phyloP scores from a whole-genome alignment of 1,139 yeast genomes.

The Geotrichum bryndzae region DNA sequence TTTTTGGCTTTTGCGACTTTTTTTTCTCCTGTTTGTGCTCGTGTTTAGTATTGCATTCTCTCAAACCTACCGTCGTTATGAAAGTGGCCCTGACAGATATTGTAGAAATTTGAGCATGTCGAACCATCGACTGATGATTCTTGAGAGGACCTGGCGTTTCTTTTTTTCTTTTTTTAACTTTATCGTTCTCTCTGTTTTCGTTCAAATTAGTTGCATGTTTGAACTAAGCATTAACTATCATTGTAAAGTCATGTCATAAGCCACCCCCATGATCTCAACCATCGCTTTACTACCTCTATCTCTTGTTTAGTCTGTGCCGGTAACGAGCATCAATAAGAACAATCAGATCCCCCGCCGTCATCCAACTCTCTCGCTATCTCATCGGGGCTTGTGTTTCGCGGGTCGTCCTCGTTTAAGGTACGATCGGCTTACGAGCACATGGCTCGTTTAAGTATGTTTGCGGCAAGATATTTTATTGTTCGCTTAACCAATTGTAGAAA shows the following conservation, averaged over 20 bases:
- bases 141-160: background rate
- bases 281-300: background rate
- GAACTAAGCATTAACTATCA: too few species aligned
- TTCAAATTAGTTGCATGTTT: too few species aligned
- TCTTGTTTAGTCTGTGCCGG: background rate
- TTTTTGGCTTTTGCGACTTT: background rate
- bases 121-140: background rate
- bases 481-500: too few species aligned
- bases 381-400: background rate
- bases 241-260: too few species aligned
- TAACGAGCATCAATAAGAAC: background rate
- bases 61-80: background rate
- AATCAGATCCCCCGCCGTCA: background rate
- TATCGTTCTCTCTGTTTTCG: too few species aligned
- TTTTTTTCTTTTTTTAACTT: too few species aligned
- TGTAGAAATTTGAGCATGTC: background rate
- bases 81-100: background rate
- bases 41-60: background rate
- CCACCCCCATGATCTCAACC: too few species aligned
- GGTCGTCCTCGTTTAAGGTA: background rate
- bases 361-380: background rate
- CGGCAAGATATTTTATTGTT: too few species aligned
- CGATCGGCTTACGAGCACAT: background rate
- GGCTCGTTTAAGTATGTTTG: background rate
- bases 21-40: background rate